A percentile compares a stretch with the other conserved stretches of the same genome.
Evolutionary conservation across 116 monocot genomes (phyloP).

Genomic region (Zostera marina): DNA sequence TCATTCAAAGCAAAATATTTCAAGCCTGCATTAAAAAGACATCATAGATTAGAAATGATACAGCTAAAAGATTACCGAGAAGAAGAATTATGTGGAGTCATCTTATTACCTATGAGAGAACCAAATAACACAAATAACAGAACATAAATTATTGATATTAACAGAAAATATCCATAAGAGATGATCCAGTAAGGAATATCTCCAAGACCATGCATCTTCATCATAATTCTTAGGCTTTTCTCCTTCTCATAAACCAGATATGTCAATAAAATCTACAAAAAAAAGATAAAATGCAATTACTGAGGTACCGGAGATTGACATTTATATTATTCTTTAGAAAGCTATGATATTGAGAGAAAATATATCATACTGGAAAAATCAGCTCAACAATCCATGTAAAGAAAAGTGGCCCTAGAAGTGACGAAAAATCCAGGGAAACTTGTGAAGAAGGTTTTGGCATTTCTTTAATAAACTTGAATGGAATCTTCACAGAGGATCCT

Average conservation of each 20-base stretch:
- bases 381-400: constrained; percentile 54
- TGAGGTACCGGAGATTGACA: background rate
- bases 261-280: constrained; percentile 48
- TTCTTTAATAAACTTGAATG: constrained; percentile 60
- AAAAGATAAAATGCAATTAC: background rate
- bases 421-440: constrained; percentile 45
- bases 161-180: constrained; percentile 63
- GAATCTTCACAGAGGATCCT: constrained; percentile 26
- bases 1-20: constrained; percentile 69
- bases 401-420: constrained; percentile 52
- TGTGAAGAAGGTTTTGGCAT: constrained; percentile 53
- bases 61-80: background rate
- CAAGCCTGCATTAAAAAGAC: constrained; percentile 23
- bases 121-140: constrained; percentile 63
- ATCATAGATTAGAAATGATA: background rate
- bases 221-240: constrained; percentile 66
- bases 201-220: constrained; percentile 93
- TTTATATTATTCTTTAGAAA: background rate
- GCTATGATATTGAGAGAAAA: background rate
- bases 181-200: constrained; percentile 79
- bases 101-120: constrained; percentile 47
- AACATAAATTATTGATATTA: constrained; percentile 44
- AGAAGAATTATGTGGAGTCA: background rate
- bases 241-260: constrained; percentile 81
- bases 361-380: constrained; percentile 47